Evolutionary conservation across 2,329 filamentous ascomycete species (phyloP), one percentile per base, ranked within the genome.

Genomic region (Xylariaceae sp.): DNA sequence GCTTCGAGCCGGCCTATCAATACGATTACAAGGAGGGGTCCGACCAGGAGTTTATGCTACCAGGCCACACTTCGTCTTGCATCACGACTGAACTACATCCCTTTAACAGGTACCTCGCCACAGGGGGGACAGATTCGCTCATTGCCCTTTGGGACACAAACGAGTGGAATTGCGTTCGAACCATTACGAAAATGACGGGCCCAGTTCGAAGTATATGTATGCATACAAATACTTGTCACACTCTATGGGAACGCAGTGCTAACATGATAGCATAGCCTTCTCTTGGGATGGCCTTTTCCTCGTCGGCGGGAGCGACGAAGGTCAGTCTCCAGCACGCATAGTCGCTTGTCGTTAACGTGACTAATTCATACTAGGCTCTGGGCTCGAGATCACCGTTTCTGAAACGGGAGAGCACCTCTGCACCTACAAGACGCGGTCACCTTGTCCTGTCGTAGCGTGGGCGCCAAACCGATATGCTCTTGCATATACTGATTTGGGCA

Each of bases 91-190:
- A 87, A 60, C 76, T 92, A 66, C 89, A 90, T 61, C 89, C 90
- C 0, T 86, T 84, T 40, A 90, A 87, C 36, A 81, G 86, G 37
- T 89, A 87, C 68, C 78, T 94, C 40, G 90, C 90, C 0, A 89
- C 89, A 0, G 90, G 90, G 26, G 89, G 89, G 8, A 86, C 87
- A 8, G 90, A 94, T 68, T 89, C 88, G 1, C 82, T 91, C 47
- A 88, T 93, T 63, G 82, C 87, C 4, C 77, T 94, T 3, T 94
- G 90, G 87, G 89, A 93, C 67, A 92, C 90, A 3, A 81, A 82
- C 36, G 87, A 90, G 64, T 92, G 89, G 88, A 85, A 90, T 53
- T 92, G 89, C 69, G 83, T 87, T 67, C 82, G 87, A 58, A 91
- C 89, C 1, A 78, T 92, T 37, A 86, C 86, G 31, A 81, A 84